A percentile compares a stretch with the other conserved stretches of the same genome.
phyloP scores from a whole-genome alignment of 257 asterid species.

The Leptodermis oblonga region DNA sequence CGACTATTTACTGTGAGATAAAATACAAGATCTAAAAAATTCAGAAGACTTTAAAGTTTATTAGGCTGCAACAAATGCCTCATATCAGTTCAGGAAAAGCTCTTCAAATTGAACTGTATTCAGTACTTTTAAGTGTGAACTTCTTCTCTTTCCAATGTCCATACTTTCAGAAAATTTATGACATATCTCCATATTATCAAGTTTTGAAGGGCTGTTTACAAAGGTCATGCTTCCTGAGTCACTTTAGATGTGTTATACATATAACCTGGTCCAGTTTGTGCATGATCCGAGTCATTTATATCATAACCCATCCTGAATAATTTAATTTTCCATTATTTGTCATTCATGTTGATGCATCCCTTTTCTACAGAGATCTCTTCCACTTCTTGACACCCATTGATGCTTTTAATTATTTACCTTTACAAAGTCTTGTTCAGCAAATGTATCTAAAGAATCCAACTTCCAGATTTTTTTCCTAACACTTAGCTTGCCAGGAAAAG shows the following conservation, averaged over 20 bases:
- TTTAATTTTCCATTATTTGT: background rate
- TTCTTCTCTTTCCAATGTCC: too few species aligned
- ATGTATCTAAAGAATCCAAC: background rate
- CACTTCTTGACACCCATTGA: too few species aligned
- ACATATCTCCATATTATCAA: too few species aligned
- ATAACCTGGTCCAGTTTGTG: background rate
- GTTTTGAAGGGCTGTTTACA: background rate
- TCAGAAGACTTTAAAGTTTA: background rate
- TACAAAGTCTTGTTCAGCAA: background rate
- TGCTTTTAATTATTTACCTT: too few species aligned
- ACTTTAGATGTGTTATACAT: background rate
- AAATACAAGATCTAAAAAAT: background rate
- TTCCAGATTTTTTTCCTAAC: background rate
- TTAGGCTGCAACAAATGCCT: too few species aligned
- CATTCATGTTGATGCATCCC: background rate
- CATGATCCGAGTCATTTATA: too few species aligned
- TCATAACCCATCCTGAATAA: too few species aligned
- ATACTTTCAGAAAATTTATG: too few species aligned
- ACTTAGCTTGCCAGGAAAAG: too few species aligned
- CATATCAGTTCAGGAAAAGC: too few species aligned
- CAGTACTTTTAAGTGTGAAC: too few species aligned
- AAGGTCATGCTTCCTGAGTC: background rate
- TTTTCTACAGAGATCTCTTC: background rate
- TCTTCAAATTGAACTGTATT: too few species aligned
- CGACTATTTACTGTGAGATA: background rate